A percentile compares a stretch with the other conserved stretches of the same genome.
Conservation (phyloP, 2,329 filamentous ascomycete genomes). For the Pseudogymnoascus verrucosus region DNA sequence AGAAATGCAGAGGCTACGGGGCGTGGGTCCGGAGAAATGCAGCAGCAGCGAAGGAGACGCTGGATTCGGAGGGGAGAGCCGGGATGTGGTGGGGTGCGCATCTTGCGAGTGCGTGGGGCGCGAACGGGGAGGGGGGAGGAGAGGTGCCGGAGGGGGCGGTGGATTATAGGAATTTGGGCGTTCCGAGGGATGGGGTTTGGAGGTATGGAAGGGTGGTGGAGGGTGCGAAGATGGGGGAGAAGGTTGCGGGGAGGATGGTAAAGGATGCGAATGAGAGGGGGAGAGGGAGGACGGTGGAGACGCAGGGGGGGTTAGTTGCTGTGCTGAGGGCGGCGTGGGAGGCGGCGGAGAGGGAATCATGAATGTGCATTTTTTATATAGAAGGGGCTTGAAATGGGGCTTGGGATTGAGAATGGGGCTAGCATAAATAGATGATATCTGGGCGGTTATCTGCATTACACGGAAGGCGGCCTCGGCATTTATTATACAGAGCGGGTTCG, state of each 20-base stretch:
- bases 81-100: conserved; percentile 81
- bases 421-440: not conserved
- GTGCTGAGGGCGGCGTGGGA: conserved; percentile 69
- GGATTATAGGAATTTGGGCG: conserved; percentile 46
- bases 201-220: conserved; percentile 17
- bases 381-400: not conserved
- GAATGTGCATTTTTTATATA: not conserved
- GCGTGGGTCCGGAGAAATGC: conserved; percentile 74
- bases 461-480: not conserved
- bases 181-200: conserved; percentile 39
- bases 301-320: conserved; percentile 73
- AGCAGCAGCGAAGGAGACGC: conserved; percentile 61
- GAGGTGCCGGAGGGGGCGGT: conserved; percentile 36
- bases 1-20: conserved; percentile 57
- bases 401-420: not conserved
- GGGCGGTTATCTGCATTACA: not conserved
- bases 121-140: conserved; percentile 13
- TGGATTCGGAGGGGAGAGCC: conserved; percentile 60
- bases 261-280: conserved; percentile 68
- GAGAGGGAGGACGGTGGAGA: conserved; percentile 79
- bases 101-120: conserved; percentile 22
- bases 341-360: conserved; percentile 24
- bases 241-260: conserved; percentile 9
- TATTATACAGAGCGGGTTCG: not conserved
- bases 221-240: not conserved